Base-by-base conservation (phyloP, 371 early-diverging fungal genomes). In the Amoeboaphelidium protococcarum region DNA sequence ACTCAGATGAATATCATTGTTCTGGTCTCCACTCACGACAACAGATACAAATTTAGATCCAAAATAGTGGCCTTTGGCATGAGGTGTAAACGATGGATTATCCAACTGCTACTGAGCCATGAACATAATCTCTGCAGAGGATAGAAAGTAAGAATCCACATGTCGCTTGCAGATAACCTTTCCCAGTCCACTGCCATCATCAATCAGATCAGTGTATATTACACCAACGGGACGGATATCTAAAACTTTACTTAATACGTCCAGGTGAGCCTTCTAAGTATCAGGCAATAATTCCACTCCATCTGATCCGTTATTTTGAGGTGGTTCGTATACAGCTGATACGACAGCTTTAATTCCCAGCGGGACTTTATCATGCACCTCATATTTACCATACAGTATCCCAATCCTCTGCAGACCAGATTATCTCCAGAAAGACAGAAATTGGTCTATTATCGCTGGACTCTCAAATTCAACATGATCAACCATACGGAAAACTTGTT, bases 381-480 rank as follows among this genome's bases (percentile, higher is more conserved):
- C 85, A 60, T 89, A 95, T 31, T 78, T 73, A 16, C 99, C 99
- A 57, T 85, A 85, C 50, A 99, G 58, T 52, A 80, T 79, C 10
- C 92, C 96, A 54, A 92, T 76, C 13, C 90, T 76, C 62, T 98
- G 97, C 41, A 61, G 64, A 16, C 89, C 85, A 23, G 86, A 78
- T 16, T 64, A 52, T 45, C 87, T 73, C 94, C 94, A 94, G 54
- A 69, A 82, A 31, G 70, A 61, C 46, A 98, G 64, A 56, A 97
- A 83, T 25, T 66, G 63, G 50, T 98, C 88, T 19, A 99, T 73
- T n/a, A 91, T 54, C 12, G 60, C 58, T 2, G 78, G 64, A 12
- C 72, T 71, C n/a, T 94, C 83, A 62, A 99, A 92, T 64, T 97
- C 97, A 27, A 99, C 76, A 59, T 98, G 95, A 58, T 99, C 99